Evolutionary conservation across 2,329 filamentous ascomycete genomes (phyloP), one percentile per base, ranked within the genome.

Genomic region (Neodidymelliopsis sp.): DNA sequence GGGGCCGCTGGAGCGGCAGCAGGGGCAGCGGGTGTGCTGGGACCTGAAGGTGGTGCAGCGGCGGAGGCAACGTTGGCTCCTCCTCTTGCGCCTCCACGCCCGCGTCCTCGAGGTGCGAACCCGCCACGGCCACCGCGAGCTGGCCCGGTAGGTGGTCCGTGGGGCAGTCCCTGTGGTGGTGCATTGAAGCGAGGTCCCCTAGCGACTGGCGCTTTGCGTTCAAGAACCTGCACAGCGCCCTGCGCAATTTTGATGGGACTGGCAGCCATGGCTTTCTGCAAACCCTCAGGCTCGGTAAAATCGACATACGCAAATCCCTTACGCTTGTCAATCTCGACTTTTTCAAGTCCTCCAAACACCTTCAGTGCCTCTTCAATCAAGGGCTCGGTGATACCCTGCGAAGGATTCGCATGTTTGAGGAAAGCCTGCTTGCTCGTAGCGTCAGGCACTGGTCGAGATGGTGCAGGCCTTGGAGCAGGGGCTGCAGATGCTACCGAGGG

Each of bases 281-380:
- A 79, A 8, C 83, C 81, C 7, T 86, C 84, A 1, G 87, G 81
- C 16, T 91, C 86, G 8, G 83, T 82, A 75, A 97, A 97, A 56
- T 96, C 90, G 28, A 96, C 87, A 69, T 97, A 96, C 2, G 91
- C 93, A 64, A 96, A 96, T 0, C 91, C 91, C 72, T 97, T 97
- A 65, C 92, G 89, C 72, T 91, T 92, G 69, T 97, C 93, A 43
- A 97, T 93, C 63, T 97, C 93, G 13, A 96, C 90, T 57, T 85
- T 88, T 0, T 84, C 84, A 34, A 97, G 83, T 1, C 82, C 72
- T 2, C 93, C 93, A 61, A 91, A 96, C 0, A 76, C 73, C 33
- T 86, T 81, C 67, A 97, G 84, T 1, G 89, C 86, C 59, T 88
- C 82, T 62, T 88, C 86, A 2, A 97, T 83, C 0, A 91, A 75